Evolutionary conservation across 257 asterid genomes (phyloP), one percentile per base, ranked within the genome.

Genomic region (Parsonsia alboflavescens): DNA sequence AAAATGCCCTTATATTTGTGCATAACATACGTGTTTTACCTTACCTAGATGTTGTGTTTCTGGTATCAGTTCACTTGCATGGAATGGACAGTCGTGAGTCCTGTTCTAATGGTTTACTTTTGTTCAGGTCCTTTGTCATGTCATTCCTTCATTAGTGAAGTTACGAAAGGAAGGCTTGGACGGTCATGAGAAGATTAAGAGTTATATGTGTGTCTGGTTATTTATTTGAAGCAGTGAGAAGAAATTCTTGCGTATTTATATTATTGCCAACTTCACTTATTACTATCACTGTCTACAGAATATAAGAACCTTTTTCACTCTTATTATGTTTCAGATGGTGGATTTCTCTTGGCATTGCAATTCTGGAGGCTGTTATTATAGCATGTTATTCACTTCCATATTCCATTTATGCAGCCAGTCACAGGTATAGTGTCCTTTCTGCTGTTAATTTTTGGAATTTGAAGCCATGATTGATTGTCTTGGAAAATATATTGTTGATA

Each of bases 121-220:
- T 41, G 21, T 77, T 77, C 91, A 95, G 98, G 94, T 90, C 76
- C 90, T 92, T 80, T 95, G 98, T 78, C 92, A 90, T 52, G 82
- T 90, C 67, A 73, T 95, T 75, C 99, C 99, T 12, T 93, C 98
- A 73, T 83, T 95, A 59, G 96, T 92, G 89, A 95, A 95, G 91
- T 88, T 95, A 82, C 89, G 99, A 79, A 95, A 95, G 86, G 99
- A 95, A 86, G 99, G 99, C 83, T 89, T 95, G 84, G 98, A 92
- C 84, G 99, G 96, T 74, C 96, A 95, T 41, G 99, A 95, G 89
- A 95, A 92, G 96, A 95, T 95, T 87, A 95, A 95, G 93, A 85
- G 97, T 84, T 95, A 95, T 95, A 95, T 95, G 99, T 95, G 92
- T 87, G 99, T 92, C 84, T 89, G 86, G 84, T 86, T 89, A 79